These are phyloP conservation scores for Conidiobolus incongruus DNA, from an alignment of 371 early-diverging fungal species.

Conservation along the genomic window DNA sequence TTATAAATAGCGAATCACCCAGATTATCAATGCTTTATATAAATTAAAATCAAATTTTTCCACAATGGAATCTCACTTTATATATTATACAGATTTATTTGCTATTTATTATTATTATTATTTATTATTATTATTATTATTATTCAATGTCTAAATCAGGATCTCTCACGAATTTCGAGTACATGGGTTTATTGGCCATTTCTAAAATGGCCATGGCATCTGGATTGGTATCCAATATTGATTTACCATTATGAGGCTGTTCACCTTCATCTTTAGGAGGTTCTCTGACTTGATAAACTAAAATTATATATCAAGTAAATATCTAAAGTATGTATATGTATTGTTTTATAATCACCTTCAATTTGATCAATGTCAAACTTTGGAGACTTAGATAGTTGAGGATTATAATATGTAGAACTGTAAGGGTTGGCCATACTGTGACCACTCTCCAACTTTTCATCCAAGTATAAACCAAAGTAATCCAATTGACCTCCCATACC, in stretches of 20 bases:
- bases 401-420: conserved; percentile 42
- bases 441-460: conserved; percentile 36
- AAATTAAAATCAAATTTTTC: too few relatives aligned
- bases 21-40: too few relatives aligned
- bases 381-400: conserved; percentile 22
- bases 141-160: conserved; percentile 12
- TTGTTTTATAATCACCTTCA: conserved; percentile 38
- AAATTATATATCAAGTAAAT: conserved; percentile 13
- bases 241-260: conserved; percentile 13
- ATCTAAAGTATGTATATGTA: background rate
- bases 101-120: background rate
- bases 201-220: conserved; percentile 64
- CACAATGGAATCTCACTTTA: too few relatives aligned
- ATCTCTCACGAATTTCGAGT: conserved; percentile 38
- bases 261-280: conserved; percentile 27
- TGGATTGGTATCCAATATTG: conserved; percentile 29
- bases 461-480: conserved; percentile 64
- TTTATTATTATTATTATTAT: background rate
- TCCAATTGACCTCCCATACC: conserved; percentile 67
- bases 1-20: too few relatives aligned
- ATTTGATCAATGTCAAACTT: conserved; percentile 45
- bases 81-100: too few relatives aligned
- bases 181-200: conserved; percentile 64
- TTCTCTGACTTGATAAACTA: conserved; percentile 51
- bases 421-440: conserved; percentile 42